Evolutionary conservation across 2,329 filamentous ascomycete species (phyloP), one percentile per base, ranked within the genome.

Genomic region (Lecanoromycetidae sp.): DNA sequence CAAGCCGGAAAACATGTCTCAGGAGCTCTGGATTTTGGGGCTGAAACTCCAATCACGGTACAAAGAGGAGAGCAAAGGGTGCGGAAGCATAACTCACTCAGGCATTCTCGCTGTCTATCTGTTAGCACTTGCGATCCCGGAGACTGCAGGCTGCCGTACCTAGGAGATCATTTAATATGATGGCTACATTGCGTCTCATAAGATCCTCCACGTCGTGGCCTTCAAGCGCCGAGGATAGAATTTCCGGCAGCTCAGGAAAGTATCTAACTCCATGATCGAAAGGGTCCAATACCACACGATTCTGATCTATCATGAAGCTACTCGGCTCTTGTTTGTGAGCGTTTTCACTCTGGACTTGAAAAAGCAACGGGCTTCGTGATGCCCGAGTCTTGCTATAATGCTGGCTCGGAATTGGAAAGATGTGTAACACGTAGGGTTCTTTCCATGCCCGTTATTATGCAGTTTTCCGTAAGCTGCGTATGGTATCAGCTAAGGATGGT

Each of bases 201-300:
- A 40, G 41, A 17, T 47, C 30, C 5, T 47, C 44, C 1, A 47
- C 41, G 8, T 47, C 44, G 1, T 23, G 17, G 12, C 44, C 44
- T 4, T 41, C 37, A 1, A 47, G 15, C 17, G 40, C 37, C 1
- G 44, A 40, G 6, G 44, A 47, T 12, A 47, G 17, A 13, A 27
- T 22, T 4, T 33, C 13, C 4, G 44, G 44, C 4, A 47, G 34
- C 12, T 47, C 25, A 1, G 36, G 29, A 13, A 47, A 47, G 13
- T 47, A 5, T 1, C 44, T 36, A 0, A 47, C 22, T 1, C 44
- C 44, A 6, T 47, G 44, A 22, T 47, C 37, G 12, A 35, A 47
- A 1, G 36, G 20, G 13, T 47, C 44, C 1, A 47, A 30, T 5
- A 47, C 17, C 5, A 47, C 23, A 3, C 35, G 22, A 35, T 29